phyloP scores from a whole-genome alignment of 2,329 filamentous ascomycete genomes.

The Diaporthe citriasiana region DNA sequence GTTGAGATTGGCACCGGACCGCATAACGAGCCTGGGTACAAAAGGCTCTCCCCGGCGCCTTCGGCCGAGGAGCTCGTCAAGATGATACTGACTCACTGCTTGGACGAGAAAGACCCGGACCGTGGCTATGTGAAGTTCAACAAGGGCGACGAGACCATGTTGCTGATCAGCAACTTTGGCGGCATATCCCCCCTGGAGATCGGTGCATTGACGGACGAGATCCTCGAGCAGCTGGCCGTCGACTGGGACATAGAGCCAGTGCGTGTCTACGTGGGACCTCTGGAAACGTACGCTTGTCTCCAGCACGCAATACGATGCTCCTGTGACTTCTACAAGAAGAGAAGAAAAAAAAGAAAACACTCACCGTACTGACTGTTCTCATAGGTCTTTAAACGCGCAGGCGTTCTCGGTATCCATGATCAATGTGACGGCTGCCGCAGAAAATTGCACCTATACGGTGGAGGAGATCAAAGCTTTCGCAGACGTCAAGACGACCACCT shows the following conservation, averaged over 20 bases:
- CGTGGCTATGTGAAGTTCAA: slow-evolving; percentile 64
- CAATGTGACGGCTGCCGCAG: slow-evolving; percentile 66
- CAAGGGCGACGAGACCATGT: slow-evolving; percentile 62
- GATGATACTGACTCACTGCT: slow-evolving; percentile 70
- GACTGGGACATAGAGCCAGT: slow-evolving; percentile 65
- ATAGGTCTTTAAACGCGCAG: slow-evolving; percentile 75
- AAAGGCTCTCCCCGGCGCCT: slow-evolving; percentile 67
- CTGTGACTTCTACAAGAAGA: too few species aligned
- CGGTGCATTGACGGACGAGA: slow-evolving; percentile 66
- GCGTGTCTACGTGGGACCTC: slow-evolving; percentile 72
- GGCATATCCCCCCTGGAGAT: slow-evolving; percentile 71
- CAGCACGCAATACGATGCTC: neutral
- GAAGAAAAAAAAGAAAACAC: too few species aligned
- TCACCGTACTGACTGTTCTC: neutral
- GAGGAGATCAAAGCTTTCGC: slow-evolving; percentile 73
- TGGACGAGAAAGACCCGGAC: slow-evolving; percentile 69
- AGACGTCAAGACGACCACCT: slow-evolving; percentile 73
- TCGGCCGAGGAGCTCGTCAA: slow-evolving; percentile 64
- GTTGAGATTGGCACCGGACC: slow-evolving; percentile 76
- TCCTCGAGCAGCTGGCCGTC: slow-evolving; percentile 62
- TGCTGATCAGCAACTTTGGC: slow-evolving; percentile 72
- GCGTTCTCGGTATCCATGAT: slow-evolving; percentile 79
- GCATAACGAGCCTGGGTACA: slow-evolving; percentile 76
- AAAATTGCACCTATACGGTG: slow-evolving; percentile 60
- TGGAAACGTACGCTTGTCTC: slow-evolving; percentile 66